These are phyloP conservation scores for Brasenia schreberi DNA, from an alignment of 164 flowering plant species.

Conservation along the genomic window DNA sequence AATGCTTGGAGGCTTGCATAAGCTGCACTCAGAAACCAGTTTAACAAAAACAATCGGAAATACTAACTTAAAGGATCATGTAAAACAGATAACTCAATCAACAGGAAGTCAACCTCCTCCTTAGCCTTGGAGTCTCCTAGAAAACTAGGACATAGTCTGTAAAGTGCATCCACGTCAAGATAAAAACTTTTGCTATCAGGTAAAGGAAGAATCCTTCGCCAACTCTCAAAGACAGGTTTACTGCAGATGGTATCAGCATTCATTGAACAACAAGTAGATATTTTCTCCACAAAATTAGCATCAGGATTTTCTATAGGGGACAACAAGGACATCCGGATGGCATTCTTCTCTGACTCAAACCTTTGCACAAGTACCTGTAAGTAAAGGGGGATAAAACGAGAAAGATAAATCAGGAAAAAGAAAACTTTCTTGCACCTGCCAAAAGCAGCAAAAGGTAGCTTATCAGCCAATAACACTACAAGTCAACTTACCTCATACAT, in stretches of 20 bases:
- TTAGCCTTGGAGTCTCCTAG: conserved; percentile 5
- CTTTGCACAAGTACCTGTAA: conserved; percentile 45
- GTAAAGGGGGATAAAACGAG: not conserved
- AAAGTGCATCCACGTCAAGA: conserved; percentile 48
- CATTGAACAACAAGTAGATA: conserved; percentile 41
- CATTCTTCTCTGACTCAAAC: conserved; percentile 38
- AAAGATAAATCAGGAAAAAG: not conserved
- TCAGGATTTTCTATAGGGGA: no score
- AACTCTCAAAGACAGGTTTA: conserved; percentile 24
- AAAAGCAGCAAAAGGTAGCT: not conserved
- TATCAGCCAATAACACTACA: not conserved
- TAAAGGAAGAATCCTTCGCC: conserved; percentile 43
- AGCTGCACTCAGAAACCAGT: conserved; percentile 21
- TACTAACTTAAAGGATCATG: not conserved
- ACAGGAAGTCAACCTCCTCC: not conserved
- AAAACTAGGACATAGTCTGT: conserved; percentile 25
- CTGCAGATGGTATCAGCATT: conserved; percentile 23
- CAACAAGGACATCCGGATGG: not conserved
- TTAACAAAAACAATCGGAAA: not conserved
- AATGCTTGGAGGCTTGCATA: conserved; percentile 13
- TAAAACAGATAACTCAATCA: not conserved
- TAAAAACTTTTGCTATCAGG: conserved; percentile 40
- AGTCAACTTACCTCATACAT: conserved; percentile 41
- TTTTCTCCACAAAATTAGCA: not conserved
- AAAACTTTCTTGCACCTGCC: not conserved